These are phyloP conservation scores for Termitomyces heimii DNA, from an alignment of 768 basidiomycete species.

Conservation along the genomic window DNA sequence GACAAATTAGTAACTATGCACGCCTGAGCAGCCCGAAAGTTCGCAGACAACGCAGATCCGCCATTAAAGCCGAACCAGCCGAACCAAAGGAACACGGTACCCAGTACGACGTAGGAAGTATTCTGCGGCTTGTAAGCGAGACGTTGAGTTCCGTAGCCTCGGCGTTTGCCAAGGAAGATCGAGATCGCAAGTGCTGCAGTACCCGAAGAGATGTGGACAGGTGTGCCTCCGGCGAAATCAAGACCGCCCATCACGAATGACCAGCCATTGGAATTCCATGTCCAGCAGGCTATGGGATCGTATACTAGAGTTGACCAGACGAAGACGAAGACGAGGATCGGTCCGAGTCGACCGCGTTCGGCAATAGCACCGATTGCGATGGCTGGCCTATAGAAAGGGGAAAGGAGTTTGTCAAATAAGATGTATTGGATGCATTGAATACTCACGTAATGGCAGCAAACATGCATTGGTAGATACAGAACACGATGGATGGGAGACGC, in stretches of 20 bases:
- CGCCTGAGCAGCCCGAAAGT: slow-evolving; percentile 81
- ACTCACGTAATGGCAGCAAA: slow-evolving; percentile 84
- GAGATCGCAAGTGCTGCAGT: slow-evolving; percentile 89
- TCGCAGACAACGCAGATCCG: slow-evolving; percentile 85
- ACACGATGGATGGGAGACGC: slow-evolving; percentile 68
- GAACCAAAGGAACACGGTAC: slow-evolving; percentile 91
- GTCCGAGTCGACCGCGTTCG: slow-evolving; percentile 82
- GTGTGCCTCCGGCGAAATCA: slow-evolving; percentile 94
- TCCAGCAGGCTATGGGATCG: slow-evolving; percentile 94
- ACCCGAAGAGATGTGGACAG: slow-evolving; percentile 95
- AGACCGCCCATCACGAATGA: slow-evolving; percentile 75
- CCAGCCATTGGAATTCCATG: slow-evolving; percentile 84
- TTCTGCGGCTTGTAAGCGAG: slow-evolving; percentile 94
- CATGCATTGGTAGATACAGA: slow-evolving; percentile 86
- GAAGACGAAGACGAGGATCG: slow-evolving; percentile 86
- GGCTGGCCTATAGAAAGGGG: slow-evolving; percentile 52
- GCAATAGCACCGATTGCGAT: slow-evolving; percentile 91
- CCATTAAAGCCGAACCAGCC: slow-evolving; percentile 98
- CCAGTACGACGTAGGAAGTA: slow-evolving; percentile 88
- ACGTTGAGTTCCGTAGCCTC: slow-evolving; percentile 86
- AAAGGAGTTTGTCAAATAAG: slow-evolving; percentile 8
- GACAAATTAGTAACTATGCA: slow-evolving; percentile 94
- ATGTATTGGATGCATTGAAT: not conserved
- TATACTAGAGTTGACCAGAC: slow-evolving; percentile 87
- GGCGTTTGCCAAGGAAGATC: slow-evolving; percentile 84